Evolutionary conservation across 2,329 filamentous ascomycete genomes (phyloP), one percentile per base, ranked within the genome.

Genomic region (Fusarium lyarnte): DNA sequence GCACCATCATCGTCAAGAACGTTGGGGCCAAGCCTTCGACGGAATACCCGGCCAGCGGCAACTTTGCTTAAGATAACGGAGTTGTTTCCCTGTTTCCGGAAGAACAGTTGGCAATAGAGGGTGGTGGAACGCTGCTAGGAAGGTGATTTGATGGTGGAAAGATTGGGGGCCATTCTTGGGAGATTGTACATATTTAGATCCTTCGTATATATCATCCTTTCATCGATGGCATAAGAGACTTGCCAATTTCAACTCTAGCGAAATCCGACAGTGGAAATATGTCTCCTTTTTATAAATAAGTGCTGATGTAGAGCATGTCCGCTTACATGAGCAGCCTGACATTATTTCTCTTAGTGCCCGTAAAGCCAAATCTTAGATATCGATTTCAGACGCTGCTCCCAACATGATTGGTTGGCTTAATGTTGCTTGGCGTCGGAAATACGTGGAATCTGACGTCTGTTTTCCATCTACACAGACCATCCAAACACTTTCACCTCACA

Each of bases 1-100:
- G 84, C 66, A 83, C 76, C 0, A 82, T 91, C 23, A 80, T 83
- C 16, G 85, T 91, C 17, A 87, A 86, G 72, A 78, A 82, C 42
- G 87, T 91, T 8, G 81, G 80, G 23, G 79, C 88, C 27, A 78
- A 72, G 21, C 74, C 79, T 9, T 74, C 79, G 21, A 66, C 74
- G 6, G 71, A 81, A 70, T 71, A 67, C 25, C 76, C 75, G 25
- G 79, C 78, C 9, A 60, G 63, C 6, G 77, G 76, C 23, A 83
- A 83, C 78, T 82, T 82, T 39, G 67, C 53, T 29, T 68, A 33
- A 21, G 46, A 31, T 16, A 12, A 13, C 14, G 12, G 17, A 6
- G 19, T 6, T 12, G 4, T 14, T 19, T 5, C 4, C 23, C 12
- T 8, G 13, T 23, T 19, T 2, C 6, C 5, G 10, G 10, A 14